A percentile compares a stretch with the other conserved stretches of the same genome.
Conservation (phyloP, 768 basidiomycete genomes). For the Agrocybe praecox region DNA sequence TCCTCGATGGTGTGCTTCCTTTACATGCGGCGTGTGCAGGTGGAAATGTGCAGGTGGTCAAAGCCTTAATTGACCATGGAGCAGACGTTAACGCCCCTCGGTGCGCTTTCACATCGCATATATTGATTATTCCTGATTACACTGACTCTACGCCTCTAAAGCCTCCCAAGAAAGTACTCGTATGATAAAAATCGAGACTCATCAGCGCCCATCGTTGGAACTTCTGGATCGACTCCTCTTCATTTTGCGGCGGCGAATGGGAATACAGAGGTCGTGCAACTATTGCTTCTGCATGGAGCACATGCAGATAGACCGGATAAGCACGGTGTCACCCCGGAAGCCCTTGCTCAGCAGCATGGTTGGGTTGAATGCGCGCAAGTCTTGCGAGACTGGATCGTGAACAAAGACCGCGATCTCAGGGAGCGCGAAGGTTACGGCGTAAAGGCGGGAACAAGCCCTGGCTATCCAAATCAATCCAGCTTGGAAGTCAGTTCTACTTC, state of each 20-base stretch:
- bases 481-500: slow-evolving; percentile 27
- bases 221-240: slow-evolving; percentile 90
- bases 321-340: slow-evolving; percentile 86
- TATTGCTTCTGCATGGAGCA: slow-evolving; percentile 86
- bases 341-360: slow-evolving; percentile 78
- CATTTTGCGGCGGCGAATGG: slow-evolving; percentile 98
- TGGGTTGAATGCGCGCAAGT: slow-evolving; percentile 78
- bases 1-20: slow-evolving; percentile 95
- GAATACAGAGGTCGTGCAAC: slow-evolving; percentile 73
- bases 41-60: slow-evolving; percentile 86
- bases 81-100: slow-evolving; percentile 98
- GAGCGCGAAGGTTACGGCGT: slow-evolving; percentile 44
- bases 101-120: slow-evolving; percentile 41
- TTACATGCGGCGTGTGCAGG: slow-evolving; percentile 94
- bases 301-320: slow-evolving; percentile 84
- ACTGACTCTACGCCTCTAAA: slow-evolving; percentile 26
- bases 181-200: slow-evolving; percentile 67
- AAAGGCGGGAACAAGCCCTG: slow-evolving; percentile 13
- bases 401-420: slow-evolving; percentile 63
- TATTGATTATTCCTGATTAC: slow-evolving; percentile 5
- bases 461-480: slow-evolving; percentile 17
- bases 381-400: slow-evolving; percentile 65
- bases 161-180: slow-evolving; percentile 75
- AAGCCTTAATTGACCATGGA: slow-evolving; percentile 86
- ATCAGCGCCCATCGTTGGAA: slow-evolving; percentile 72